Base-by-base conservation (phyloP, 1,284 basidiomycete species). In the Ceratobasidium sp. region DNA sequence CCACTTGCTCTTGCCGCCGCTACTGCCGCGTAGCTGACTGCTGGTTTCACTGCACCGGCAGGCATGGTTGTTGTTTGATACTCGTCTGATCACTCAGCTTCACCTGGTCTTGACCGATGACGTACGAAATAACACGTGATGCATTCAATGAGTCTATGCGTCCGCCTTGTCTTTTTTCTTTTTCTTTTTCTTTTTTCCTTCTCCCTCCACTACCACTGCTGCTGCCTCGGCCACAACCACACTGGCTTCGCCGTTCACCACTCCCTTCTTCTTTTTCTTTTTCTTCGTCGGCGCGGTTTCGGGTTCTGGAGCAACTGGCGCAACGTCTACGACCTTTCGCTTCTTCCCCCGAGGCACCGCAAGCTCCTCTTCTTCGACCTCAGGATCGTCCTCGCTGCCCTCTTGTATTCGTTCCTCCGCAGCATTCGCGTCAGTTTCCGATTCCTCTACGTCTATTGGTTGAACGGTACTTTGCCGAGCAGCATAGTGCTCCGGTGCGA, bases 401-500 rank as follows among this genome's bases (percentile, higher is more conserved):
- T 54, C 51, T 59, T 57, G 33, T 53, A 57, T n/a, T 60, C 57
- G 54, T n/a, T 54, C 66, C 8, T 24, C 77, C 78, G 36, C 75
- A 67, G 57, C 74, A 45, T 76, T 73, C 56, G 54, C 62, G 62
- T 45, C 71, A 75, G 19, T 65, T 63, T 6, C 47, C 11, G 66
- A n/a, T 24, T 67, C 41, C 0, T 27, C 27, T 9, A 17, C 47
- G 1, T 69, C 53, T 15, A 53, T 1, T 50, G 31, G 44, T 24
- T 48, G 71, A 45, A 77, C 66, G 14, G 75, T 41, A 59, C 73
- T 59, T 29, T 79, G 62, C 45, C 79, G 66, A 74, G 80, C 22
- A 78, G 73, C 47, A 50, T 71, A 59, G 48, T 92, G 90, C 44
- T 86, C 85, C 0, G 89, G 87, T 24, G 92, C 92, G 82, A 96